These are phyloP conservation scores for Craterostigma plantagineum DNA, from an alignment of 257 asterid species.

Conservation along the genomic window DNA sequence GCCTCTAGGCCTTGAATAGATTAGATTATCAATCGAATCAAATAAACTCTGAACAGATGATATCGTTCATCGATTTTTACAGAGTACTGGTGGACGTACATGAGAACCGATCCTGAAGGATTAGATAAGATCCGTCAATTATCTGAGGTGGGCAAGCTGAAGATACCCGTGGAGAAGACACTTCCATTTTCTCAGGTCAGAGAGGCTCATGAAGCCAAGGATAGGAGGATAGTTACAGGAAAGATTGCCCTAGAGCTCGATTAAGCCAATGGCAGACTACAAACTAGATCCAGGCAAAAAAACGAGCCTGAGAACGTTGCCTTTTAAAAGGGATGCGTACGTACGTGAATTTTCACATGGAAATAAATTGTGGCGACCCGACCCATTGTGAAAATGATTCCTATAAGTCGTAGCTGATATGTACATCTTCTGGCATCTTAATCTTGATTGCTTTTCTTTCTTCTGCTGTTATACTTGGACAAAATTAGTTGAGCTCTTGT, in stretches of 20 bases:
- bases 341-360: conserved; percentile 7
- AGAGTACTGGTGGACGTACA: conserved; percentile 89
- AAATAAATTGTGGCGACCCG: neutral
- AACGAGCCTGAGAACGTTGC: no score
- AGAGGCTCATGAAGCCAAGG: conserved; percentile 83
- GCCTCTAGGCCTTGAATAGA: neutral
- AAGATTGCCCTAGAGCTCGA: conserved; percentile 74
- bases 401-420: no score
- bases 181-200: conserved; percentile 46
- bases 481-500: no score
- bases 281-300: no score
- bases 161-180: conserved; percentile 66
- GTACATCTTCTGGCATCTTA: no score
- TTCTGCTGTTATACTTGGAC: no score
- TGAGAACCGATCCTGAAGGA: conserved; percentile 92
- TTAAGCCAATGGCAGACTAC: conserved; percentile 10
- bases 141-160: conserved; percentile 50
- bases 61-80: conserved; percentile 11
- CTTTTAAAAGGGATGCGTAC: no score
- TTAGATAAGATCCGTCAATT: conserved; percentile 62
- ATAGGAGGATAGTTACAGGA: conserved; percentile 46
- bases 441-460: no score
- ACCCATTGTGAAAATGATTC: neutral
- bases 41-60: conserved; percentile 7
- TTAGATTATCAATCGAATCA: conserved; percentile 8